Base-by-base conservation (phyloP, 306 rosid genomes). In the Vachellia pachyceras region DNA sequence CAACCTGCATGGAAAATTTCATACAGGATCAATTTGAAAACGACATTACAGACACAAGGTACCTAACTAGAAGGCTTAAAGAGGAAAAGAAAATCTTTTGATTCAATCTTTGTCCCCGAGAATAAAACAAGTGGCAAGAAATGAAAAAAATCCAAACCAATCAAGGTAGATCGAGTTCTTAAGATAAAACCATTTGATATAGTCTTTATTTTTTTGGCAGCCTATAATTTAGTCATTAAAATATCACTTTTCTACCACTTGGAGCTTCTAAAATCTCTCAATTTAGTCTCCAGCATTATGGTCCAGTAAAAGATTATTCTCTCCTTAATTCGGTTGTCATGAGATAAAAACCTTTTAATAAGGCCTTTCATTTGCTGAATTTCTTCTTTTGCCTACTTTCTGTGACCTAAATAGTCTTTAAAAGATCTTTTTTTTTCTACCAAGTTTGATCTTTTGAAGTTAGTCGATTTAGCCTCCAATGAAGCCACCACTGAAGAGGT, bases 1-100 rank as follows among this genome's bases (percentile, higher is more conserved):
- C 99, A 95, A 78, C 98, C 99, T 95, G 95, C 5, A 71, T 17
- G 3, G 37, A 76, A 67, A 17, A 54, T 54, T 54, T 54, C 60
- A 54, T 54, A 17, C 10, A 54, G 60, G 7, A 54, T 54, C 23
- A 79, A 22, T 49, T 29, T 18, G n/a, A 33, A 42, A 60, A 39
- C 18, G 5, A 36, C 0, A 46, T 71, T 46, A 41, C 13, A 44
- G 6, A 52, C 41, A 41, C 1, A 14, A 36, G 44, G 29, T 13
- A 54, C 61, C 29, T n/a, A 15, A 18, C 63, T 20, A 3, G 63
- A 55, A 55, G 29, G 12, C 63, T 54, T 3, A 2, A 52, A 54
- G 64, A 23, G 23, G 23, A 22, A 52, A 10, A 50, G 70, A 42
- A 20, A 67, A 58, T 11, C 40, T 46, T 66, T 54, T 5, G 25